Conservation (phyloP, 371 early-diverging fungal genomes). For the Syncephalastrum racemosum region DNA sequence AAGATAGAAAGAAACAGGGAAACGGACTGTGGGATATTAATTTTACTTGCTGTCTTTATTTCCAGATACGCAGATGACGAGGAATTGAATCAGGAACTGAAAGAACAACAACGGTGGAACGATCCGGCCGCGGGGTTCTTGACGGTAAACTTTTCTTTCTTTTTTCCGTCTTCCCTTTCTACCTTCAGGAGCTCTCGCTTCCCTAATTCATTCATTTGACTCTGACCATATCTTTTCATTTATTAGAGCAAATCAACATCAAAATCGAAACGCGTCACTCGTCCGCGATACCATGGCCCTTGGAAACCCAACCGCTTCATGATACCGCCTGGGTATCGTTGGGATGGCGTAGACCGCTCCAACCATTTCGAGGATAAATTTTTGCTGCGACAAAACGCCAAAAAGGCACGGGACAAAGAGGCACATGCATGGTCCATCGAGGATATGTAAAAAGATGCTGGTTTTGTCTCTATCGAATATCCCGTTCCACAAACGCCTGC, state of each 20-base stretch:
- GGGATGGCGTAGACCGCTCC: slow-evolving; percentile 93
- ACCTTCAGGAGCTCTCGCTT: slow-evolving; percentile 60
- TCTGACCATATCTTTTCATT: too few relatives aligned
- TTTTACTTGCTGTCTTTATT: slow-evolving; percentile 5
- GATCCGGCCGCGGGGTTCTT: slow-evolving; percentile 70
- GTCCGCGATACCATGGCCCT: slow-evolving; percentile 60
- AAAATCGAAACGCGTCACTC: slow-evolving; percentile 28
- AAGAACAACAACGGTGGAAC: slow-evolving; percentile 62
- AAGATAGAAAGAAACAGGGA: slow-evolving; percentile 1
- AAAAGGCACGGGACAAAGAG: slow-evolving; percentile 48
- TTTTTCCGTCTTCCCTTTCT: too few relatives aligned
- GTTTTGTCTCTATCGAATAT: not conserved
- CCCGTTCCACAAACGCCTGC: not conserved
- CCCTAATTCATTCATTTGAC: slow-evolving; percentile 57
- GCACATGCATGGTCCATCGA: slow-evolving; percentile 70
- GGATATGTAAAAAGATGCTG: slow-evolving; percentile 56
- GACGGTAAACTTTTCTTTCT: slow-evolving; percentile 39
- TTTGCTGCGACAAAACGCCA: slow-evolving; percentile 50
- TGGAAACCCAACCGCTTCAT: slow-evolving; percentile 82
- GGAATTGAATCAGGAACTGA: slow-evolving; percentile 62
- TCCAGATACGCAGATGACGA: slow-evolving; percentile 62
- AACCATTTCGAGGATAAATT: slow-evolving; percentile 81
- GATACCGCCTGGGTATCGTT: slow-evolving; percentile 84
- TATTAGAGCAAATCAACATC: not conserved
- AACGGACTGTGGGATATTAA: not conserved